Evolutionary conservation across 305 asterid genomes (phyloP).

Genomic region (Fraxinus baroniana): DNA sequence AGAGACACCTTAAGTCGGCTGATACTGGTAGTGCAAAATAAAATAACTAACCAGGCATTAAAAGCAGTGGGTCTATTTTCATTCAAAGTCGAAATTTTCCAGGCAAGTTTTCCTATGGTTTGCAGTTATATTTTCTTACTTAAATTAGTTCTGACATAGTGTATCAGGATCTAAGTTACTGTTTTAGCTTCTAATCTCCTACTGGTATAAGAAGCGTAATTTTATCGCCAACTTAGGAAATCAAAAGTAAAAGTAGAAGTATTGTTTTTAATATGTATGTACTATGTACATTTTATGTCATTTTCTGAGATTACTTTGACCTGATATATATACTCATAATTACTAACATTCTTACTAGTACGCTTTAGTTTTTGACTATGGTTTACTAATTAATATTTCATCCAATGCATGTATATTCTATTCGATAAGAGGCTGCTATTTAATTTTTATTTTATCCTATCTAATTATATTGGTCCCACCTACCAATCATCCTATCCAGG

Average conservation of each 20-base stretch:
- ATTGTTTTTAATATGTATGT: not conserved
- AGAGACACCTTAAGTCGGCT: slow-evolving; percentile 54
- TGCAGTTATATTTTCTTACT: slow-evolving; percentile 11
- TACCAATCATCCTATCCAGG: not conserved
- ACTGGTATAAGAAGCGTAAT: not conserved
- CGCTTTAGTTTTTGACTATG: not conserved
- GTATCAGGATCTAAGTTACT: slow-evolving; percentile 5
- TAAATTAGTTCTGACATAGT: not conserved
- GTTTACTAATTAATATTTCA: not conserved
- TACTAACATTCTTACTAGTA: not conserved
- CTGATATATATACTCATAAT: not conserved
- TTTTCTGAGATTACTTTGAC: not conserved
- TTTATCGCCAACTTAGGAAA: not conserved
- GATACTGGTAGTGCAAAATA: slow-evolving; percentile 61
- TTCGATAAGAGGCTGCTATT: not conserved
- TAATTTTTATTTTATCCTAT: not conserved
- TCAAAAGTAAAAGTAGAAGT: not conserved
- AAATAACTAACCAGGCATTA: slow-evolving; percentile 69
- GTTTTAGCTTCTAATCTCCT: not conserved
- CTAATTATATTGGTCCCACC: not conserved
- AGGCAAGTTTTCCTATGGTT: slow-evolving; percentile 40
- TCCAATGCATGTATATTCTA: not conserved
- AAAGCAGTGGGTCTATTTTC: slow-evolving; percentile 56
- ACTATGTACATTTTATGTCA: not conserved
- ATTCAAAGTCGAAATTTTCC: slow-evolving; percentile 77